These are phyloP conservation scores for Elaeagnus macrophylla DNA, from an alignment of 306 rosid species.

Conservation along the genomic window DNA sequence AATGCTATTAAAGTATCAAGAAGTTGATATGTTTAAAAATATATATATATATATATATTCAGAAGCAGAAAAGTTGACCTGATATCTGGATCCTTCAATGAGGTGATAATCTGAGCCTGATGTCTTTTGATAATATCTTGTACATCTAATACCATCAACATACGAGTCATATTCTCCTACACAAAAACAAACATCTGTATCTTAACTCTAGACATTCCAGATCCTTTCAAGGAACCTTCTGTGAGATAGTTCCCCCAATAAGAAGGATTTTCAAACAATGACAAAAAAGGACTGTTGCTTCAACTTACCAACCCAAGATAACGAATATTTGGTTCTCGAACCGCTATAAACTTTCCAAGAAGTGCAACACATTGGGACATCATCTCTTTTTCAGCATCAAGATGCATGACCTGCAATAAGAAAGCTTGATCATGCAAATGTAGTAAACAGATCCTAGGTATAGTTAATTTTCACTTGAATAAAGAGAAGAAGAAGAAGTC, in stretches of 20 bases:
- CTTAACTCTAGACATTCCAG: constrained; percentile 3
- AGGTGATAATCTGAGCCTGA: constrained; percentile 98
- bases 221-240: neutral
- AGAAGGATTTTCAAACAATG: neutral
- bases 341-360: constrained; percentile 97
- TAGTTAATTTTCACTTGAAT: neutral
- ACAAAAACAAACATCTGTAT: constrained; percentile 18
- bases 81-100: constrained; percentile 97
- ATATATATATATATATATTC: neutral
- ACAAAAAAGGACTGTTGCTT: neutral
- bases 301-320: constrained; percentile 92
- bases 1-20: too few species aligned
- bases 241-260: neutral
- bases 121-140: constrained; percentile 98
- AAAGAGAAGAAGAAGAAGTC: neutral
- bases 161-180: constrained; percentile 98
- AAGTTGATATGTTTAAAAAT: constrained; percentile 10
- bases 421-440: constrained; percentile 19
- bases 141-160: constrained; percentile 97
- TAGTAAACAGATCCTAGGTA: neutral
- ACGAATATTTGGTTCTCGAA: constrained; percentile 97
- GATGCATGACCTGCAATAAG: constrained; percentile 89
- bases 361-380: constrained; percentile 99
- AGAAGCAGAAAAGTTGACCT: constrained; percentile 44
- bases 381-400: constrained; percentile 99